A percentile compares a stretch with the other conserved stretches of the same genome.
These are phyloP conservation scores for Pisolithus marmoratus DNA, from an alignment of 768 basidiomycete genomes.

Conservation along the genomic window DNA sequence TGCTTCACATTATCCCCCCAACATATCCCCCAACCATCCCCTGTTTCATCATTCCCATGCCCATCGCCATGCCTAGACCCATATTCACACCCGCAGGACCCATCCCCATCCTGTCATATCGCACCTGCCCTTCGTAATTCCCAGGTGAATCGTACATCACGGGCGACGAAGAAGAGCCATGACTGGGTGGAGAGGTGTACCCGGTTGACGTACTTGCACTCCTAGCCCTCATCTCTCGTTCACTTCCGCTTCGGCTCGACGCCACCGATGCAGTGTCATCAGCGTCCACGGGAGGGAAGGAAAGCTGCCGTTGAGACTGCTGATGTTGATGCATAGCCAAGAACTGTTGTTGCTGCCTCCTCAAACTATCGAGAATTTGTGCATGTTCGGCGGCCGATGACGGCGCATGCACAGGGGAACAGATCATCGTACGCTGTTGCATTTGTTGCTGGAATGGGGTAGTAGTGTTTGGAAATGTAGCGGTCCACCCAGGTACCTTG, in stretches of 20 bases:
- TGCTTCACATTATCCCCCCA: background rate
- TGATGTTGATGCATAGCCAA: slow-evolving; percentile 25
- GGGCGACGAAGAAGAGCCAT: slow-evolving; percentile 13
- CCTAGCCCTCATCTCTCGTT: slow-evolving; percentile 7
- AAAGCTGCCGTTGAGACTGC: slow-evolving; percentile 17
- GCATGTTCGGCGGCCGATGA: slow-evolving; percentile 16
- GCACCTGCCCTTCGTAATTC: background rate
- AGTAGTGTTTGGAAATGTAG: slow-evolving; percentile 20
- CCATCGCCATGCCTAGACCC: background rate
- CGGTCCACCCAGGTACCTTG: slow-evolving; percentile 27
- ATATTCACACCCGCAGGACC: background rate
- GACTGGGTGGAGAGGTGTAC: slow-evolving; percentile 26
- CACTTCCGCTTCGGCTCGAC: slow-evolving; percentile 28
- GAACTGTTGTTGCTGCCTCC: slow-evolving; percentile 24
- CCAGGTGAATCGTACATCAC: slow-evolving; percentile 28
- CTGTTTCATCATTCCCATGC: background rate
- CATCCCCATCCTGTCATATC: background rate
- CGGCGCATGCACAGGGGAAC: slow-evolving; percentile 7
- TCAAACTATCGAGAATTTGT: slow-evolving; percentile 17
- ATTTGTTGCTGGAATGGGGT: slow-evolving; percentile 32
- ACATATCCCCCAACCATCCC: background rate
- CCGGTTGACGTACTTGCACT: slow-evolving; percentile 34
- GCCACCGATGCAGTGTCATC: slow-evolving; percentile 36
- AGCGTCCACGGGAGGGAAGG: slow-evolving; percentile 25
- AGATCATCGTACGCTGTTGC: slow-evolving; percentile 26